A percentile compares a stretch with the other conserved stretches of the same genome.
phyloP scores from a whole-genome alignment of 2,329 filamentous ascomycete species.

The Teratosphaeria destructans region DNA sequence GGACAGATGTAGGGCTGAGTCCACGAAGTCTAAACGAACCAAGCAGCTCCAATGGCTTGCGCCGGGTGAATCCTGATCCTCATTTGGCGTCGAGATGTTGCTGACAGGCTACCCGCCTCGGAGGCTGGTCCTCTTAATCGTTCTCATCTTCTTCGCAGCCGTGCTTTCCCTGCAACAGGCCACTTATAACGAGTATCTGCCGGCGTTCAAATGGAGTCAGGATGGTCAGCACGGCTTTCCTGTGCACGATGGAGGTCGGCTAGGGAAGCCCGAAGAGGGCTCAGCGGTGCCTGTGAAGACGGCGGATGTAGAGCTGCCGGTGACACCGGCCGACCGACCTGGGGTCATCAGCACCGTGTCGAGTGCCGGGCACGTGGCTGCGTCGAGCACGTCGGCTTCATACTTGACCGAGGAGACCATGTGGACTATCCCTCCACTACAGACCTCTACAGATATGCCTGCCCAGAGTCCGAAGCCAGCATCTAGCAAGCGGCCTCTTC shows the following conservation, averaged over 20 bases:
- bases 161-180: constrained; percentile 15
- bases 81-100: constrained; percentile 11
- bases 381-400: not conserved
- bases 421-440: not conserved
- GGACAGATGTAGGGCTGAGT: not conserved
- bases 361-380: not conserved
- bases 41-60: not conserved
- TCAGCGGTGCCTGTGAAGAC: constrained; percentile 1
- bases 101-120: constrained; percentile 21
- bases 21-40: not conserved
- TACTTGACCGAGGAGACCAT: not conserved
- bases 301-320: not conserved
- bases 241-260: not conserved
- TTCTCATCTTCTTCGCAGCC: constrained; percentile 23
- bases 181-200: constrained; percentile 11
- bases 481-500: not conserved
- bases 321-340: not conserved
- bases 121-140: constrained; percentile 27
- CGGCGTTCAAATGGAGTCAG: constrained; percentile 1
- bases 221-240: not conserved
- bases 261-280: constrained; percentile 2
- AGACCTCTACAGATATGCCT: not conserved
- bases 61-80: not conserved
- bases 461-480: not conserved
- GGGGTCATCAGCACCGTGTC: not conserved